Conservation (phyloP, 1,284 basidiomycete species). For the Stygiomarasmius scandens region DNA sequence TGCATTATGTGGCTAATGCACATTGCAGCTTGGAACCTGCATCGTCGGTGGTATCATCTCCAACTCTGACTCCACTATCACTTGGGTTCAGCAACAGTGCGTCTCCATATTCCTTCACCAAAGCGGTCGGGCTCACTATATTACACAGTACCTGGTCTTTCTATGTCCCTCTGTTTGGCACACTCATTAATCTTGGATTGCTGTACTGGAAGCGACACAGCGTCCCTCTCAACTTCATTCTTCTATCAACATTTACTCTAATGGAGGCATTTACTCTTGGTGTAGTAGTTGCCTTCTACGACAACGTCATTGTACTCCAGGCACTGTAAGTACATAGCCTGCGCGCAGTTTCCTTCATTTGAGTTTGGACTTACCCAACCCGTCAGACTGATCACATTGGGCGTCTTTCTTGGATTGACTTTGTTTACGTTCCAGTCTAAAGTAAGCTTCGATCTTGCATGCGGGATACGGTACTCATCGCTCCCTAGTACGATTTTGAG, state of each 20-base stretch:
- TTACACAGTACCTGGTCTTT: conserved; percentile 66
- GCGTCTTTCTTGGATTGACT: conserved; percentile 86
- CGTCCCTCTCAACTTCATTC: conserved; percentile 79
- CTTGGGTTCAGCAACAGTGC: conserved; percentile 75
- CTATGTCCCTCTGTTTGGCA: conserved; percentile 75
- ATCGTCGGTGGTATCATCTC: conserved; percentile 70
- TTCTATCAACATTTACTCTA: conserved; percentile 78
- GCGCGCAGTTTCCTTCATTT: neutral
- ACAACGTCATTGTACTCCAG: conserved; percentile 80
- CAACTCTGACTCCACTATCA: conserved; percentile 54
- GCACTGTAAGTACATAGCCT: conserved; percentile 61
- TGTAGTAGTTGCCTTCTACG: conserved; percentile 74
- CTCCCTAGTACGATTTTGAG: conserved; percentile 78
- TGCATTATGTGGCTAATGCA: neutral
- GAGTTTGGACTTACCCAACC: conserved; percentile 16
- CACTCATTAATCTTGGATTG: conserved; percentile 73
- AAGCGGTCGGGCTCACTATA: conserved; percentile 1
- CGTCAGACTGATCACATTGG: conserved; percentile 76
- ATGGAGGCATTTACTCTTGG: conserved; percentile 84
- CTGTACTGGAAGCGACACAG: conserved; percentile 89
- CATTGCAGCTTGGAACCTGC: conserved; percentile 62
- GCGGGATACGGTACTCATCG: neutral
- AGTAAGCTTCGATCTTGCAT: conserved; percentile 35
- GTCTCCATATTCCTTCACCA: conserved; percentile 17
- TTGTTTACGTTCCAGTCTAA: conserved; percentile 87